Evolutionary conservation across 345 rosid genomes (phyloP), one percentile per base, ranked within the genome.

Genomic region (Eucalyptus cloeziana): DNA sequence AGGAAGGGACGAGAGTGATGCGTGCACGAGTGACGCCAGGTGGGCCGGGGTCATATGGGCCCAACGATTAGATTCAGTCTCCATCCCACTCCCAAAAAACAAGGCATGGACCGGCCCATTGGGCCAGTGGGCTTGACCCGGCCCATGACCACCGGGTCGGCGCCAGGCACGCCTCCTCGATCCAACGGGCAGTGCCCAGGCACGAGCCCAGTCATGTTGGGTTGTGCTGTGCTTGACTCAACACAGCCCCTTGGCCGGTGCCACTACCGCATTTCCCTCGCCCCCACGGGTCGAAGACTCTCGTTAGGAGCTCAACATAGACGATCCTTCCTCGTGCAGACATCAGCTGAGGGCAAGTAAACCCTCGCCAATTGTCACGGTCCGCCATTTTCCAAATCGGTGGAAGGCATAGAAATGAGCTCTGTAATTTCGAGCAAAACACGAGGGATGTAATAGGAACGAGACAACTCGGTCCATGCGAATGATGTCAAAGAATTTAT

Each of bases 371-470:
- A 1, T 17, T 10, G 47, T 37, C 47, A 40, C 3, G 1, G 47
- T 76, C 83, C 3, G 1, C 2, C 27, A 21, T 76, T 37, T 21
- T 37, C 14, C 27, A 76, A 10, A 19, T 21, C 2, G 15, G 7
- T 0, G 3, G 2, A 19, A 17, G 27, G 8, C 27, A 76, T 21
- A 24, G 15, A 5, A 37, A 76, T 76, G 47, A 76, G 47, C 47
- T 37, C 14, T 0, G 0, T 10, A 37, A 40, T 21, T 37, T 37
- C 8, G 4, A 76, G 47, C 24, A 13, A 3, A 76, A 76, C 24
- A 1, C 0, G 14, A 76, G 83, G 8, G 8, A 37, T 21, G 47
- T 3, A 21, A 33, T 17, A 17, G 4, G 80, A 69, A 33, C 8
- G 27, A 3, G 7, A 5, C 47, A 40, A 40, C 25, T 76, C 4